phyloP scores from a whole-genome alignment of 441 rosid species.

The Mallotus japonicus region DNA sequence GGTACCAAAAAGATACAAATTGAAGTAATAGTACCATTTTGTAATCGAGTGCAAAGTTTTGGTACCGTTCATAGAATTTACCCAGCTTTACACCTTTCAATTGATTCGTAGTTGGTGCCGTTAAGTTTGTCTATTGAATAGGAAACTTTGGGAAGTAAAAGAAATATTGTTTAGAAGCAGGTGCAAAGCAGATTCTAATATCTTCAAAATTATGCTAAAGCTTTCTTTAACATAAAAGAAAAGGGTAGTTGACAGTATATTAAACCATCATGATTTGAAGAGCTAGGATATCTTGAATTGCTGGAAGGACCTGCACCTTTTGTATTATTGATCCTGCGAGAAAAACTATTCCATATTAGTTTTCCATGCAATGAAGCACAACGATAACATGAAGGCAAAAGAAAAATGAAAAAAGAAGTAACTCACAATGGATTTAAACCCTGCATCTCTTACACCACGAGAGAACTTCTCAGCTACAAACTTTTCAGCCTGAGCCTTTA shows the following conservation, averaged over 20 bases:
- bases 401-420: slow-evolving; percentile 15
- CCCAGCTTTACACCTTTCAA: slow-evolving; percentile 66
- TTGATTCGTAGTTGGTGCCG: slow-evolving; percentile 53
- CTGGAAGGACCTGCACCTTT: slow-evolving; percentile 45
- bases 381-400: slow-evolving; percentile 15
- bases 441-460: slow-evolving; percentile 48
- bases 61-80: too few relatives aligned
- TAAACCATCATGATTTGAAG: slow-evolving; percentile 43
- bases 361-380: slow-evolving; percentile 16
- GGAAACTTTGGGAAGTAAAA: slow-evolving; percentile 34
- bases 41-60: too few relatives aligned
- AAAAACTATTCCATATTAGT: slow-evolving; percentile 15
- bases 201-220: neutral
- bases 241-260: neutral
- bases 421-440: slow-evolving; percentile 52
- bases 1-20: too few relatives aligned
- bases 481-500: slow-evolving; percentile 38
- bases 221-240: neutral
- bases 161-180: slow-evolving; percentile 17
- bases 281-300: slow-evolving; percentile 34
- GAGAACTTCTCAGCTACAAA: slow-evolving; percentile 21
- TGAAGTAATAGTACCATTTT: too few relatives aligned
- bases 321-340: slow-evolving; percentile 57
- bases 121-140: slow-evolving; percentile 32
- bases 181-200: neutral